Evolutionary conservation across 148 eudicot species (phyloP).

Genomic region (Euryodendron excelsum): DNA sequence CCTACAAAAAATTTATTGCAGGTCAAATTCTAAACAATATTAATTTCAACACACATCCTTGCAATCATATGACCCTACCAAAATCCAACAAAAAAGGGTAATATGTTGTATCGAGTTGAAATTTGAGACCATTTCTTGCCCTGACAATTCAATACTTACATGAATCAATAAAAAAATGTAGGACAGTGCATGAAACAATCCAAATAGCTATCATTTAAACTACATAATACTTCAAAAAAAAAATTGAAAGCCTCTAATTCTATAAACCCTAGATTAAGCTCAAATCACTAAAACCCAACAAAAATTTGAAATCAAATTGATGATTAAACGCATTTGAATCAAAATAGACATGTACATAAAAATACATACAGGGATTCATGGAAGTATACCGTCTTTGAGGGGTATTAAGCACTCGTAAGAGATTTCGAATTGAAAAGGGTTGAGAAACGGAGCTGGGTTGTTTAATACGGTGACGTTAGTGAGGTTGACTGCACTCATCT

Average conservation of each 20-base stretch:
- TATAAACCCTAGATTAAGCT: not conserved
- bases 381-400: slow-evolving; percentile 38
- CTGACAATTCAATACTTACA: not conserved
- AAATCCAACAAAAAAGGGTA: no score
- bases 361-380: not conserved
- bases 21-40: no score
- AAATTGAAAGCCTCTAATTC: not conserved
- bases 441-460: slow-evolving; percentile 43
- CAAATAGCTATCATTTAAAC: not conserved
- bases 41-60: no score
- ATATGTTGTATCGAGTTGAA: no score
- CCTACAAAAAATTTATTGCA: no score
- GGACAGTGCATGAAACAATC: not conserved
- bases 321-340: not conserved
- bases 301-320: slow-evolving; percentile 1
- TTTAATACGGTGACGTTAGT: slow-evolving; percentile 45
- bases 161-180: not conserved
- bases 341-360: not conserved
- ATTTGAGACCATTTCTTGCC: not conserved
- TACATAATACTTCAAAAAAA: not conserved
- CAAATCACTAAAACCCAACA: not conserved
- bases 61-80: not conserved
- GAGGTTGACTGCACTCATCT: slow-evolving; percentile 50
- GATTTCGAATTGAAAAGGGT: slow-evolving; percentile 50
- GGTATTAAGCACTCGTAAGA: slow-evolving; percentile 45